Base-by-base conservation (phyloP, 805 yeast genomes). In the Brettanomyces sp. region DNA sequence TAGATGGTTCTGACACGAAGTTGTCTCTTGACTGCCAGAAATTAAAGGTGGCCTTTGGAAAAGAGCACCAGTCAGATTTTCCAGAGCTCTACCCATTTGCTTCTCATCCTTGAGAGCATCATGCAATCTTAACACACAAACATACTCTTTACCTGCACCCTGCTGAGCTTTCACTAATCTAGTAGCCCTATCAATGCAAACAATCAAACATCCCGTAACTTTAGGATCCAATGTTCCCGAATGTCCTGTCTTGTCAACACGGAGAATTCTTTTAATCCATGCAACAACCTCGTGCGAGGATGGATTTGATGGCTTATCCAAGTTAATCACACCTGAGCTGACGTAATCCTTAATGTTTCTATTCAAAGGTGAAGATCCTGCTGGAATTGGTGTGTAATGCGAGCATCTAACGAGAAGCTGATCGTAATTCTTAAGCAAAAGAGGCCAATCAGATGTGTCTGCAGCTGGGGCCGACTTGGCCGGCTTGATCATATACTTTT, bases 61-160 rank as follows among this genome's bases (percentile, higher is more conserved):
- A 56, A 93, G 74, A 51, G 99, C 99, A 74, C 99, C 99, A 49
- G 99, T 93, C 63, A 93, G 77, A 67, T 89, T 88, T 71, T 93
- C 99, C 56, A 93, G 75, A 25, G 86, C 73, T 61, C 95, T 82
- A 45, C 82, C 87, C 69, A 93, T 75, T 52, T 57, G 96, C 66
- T 88, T 88, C 62, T 85, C 93, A 56, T 89, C 96, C 56, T 85
- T 80, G 55, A 93, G 74, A 51, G 89, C 89, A 54, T 91, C 97
- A 67, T 93, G 99, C 59, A 93, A 76, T 74, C 98, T 82, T 48
- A 87, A 93, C 56, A 93, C 88, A 75, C 98, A 93, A 46, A 93
- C 99, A 72, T 93, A 93, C 81, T 93, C 99, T 68, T 93, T 93
- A 77, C 99, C 99, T 41, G 99, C 99, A 73, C 98, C 98, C 70